Evolutionary conservation across 345 rosid species (phyloP), one percentile per base, ranked within the genome.

Genomic region (Gynandropsis gynandra): DNA sequence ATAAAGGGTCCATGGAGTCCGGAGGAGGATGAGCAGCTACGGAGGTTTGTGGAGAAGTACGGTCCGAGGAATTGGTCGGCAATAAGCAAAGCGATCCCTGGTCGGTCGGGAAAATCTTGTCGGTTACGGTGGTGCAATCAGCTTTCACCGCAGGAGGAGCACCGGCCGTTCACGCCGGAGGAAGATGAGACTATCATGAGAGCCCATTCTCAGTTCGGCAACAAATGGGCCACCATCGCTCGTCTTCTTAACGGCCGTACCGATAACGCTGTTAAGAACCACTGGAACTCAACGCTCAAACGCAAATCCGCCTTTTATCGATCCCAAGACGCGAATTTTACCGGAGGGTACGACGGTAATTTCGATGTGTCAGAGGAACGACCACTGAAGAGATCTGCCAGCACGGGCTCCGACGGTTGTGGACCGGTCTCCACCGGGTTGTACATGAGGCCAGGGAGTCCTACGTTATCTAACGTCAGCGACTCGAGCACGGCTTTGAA

Each of bases 141-240:
- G 75, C 75, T 89, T 7, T 86, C 96, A 0, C 97, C 97, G 1
- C 81, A 80, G 67, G 97, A 86, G 3, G 94, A 86, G 74, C 96
- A 86, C 40, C 77, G 96, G 1, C 74, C 96, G 7, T 89, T 83
- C 45, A 61, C 81, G 0, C 50, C 81, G 0, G 85, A 83, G 47
- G 97, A 89, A 34, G 92, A 86, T 38, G 87, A 83, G 7, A 76
- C 76, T 11, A 89, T 86, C 8, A 58, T 83, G 42, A 55, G 76
- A 9, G 96, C 96, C 14, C 96, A 88, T 14, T 76, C 87, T 0
- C 73, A 80, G 12, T 74, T 83, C 49, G 97, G 97, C 9, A 89
- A 89, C 77, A 89, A 82, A 72, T 89, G 97, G 97, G 97, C 97
- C 2, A 82, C 92, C 36, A 85, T 89, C 59, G 97, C 97, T 2